Conservation (phyloP, 1,284 basidiomycete genomes). For the Puccinia polysora region DNA sequence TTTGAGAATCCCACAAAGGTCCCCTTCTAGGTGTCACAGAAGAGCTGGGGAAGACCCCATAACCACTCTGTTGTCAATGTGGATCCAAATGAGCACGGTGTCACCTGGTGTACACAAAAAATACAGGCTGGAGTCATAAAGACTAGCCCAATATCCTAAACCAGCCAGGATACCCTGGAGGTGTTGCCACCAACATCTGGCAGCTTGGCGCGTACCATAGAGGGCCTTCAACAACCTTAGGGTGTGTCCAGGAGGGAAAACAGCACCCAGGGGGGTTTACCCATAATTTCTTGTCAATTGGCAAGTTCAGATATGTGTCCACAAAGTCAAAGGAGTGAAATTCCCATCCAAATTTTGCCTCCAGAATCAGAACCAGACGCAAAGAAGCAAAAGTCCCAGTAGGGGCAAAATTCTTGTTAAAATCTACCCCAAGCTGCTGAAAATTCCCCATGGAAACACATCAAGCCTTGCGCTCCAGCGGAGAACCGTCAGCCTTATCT, state of each 20-base stretch:
- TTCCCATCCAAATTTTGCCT: neutral
- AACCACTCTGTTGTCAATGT: neutral
- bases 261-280: neutral
- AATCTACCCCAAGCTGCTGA: neutral
- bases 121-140: too few species aligned
- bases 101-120: neutral
- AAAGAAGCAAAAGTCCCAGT: neutral
- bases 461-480: neutral
- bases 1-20: neutral
- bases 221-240: too few species aligned
- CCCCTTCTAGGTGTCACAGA: neutral
- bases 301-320: too few species aligned
- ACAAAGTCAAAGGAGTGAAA: neutral
- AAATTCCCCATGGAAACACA: neutral
- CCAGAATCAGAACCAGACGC: neutral
- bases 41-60: neutral
- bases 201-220: neutral
- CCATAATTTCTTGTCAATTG: neutral
- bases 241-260: neutral
- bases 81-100: neutral
- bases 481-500: neutral
- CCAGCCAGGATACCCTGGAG: neutral
- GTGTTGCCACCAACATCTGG: neutral
- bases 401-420: neutral
- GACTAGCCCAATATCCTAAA: too few species aligned